Percentiles rank a stretch among this genome's conserved stretches.
Conservation (phyloP, 805 yeast species). For the Zygotorulaspora florentina region DNA sequence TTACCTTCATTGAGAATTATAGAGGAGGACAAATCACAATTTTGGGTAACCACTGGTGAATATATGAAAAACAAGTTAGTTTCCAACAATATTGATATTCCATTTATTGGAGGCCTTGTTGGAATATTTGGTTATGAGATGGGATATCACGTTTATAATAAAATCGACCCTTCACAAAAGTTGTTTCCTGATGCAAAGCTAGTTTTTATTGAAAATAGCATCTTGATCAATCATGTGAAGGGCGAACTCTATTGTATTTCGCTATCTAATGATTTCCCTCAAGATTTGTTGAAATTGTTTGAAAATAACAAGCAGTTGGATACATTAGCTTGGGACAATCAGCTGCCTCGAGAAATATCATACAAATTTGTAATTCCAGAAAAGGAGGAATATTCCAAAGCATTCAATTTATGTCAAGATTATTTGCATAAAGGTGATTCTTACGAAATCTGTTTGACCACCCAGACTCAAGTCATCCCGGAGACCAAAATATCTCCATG, state of each 20-base stretch:
- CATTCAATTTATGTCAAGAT: conserved; percentile 62
- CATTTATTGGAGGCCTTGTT: conserved; percentile 87
- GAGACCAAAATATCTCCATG: conserved; percentile 56
- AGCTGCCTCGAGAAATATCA: conserved; percentile 20
- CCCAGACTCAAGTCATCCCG: conserved; percentile 57
- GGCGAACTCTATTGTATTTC: conserved; percentile 51
- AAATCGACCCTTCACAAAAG: conserved; percentile 31
- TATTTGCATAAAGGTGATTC: conserved; percentile 78
- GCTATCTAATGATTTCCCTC: conserved; percentile 39
- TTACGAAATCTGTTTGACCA: conserved; percentile 88
- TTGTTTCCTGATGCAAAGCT: conserved; percentile 71
- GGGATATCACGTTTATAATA: conserved; percentile 48
- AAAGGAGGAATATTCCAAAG: conserved; percentile 47
- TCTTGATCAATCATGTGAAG: conserved; percentile 49
- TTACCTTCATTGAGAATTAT: conserved; percentile 11
- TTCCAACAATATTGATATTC: conserved; percentile 40
- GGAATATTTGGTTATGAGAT: conserved; percentile 89
- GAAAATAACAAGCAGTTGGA: conserved; percentile 2
- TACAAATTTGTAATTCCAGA: conserved; percentile 47
- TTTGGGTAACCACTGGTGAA: conserved; percentile 28
- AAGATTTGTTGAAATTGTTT: conserved; percentile 8
- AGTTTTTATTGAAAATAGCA: conserved; percentile 61
- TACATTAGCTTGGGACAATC: conserved; percentile 8
- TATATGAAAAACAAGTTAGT: conserved; percentile 25
- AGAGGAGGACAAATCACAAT: conserved; percentile 24